Conservation (phyloP, 805 yeast species). For the Diddensiella santjacobensis region DNA sequence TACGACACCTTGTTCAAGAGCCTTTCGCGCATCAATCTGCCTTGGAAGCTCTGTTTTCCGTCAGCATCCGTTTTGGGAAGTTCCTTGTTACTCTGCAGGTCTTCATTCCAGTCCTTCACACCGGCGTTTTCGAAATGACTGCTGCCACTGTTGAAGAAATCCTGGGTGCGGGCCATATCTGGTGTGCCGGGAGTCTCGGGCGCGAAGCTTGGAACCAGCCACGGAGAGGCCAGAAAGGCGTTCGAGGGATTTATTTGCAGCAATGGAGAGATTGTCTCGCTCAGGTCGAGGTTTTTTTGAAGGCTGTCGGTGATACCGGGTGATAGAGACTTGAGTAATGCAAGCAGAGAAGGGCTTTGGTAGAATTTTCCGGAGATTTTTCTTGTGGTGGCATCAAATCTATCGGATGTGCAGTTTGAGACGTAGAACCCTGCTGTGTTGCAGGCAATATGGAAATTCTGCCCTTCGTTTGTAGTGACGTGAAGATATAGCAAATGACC, state of each 20-base stretch:
- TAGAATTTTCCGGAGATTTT: constrained; percentile 31
- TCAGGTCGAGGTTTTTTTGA: constrained; percentile 46
- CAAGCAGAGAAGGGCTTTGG: constrained; percentile 51
- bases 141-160: constrained; percentile 50
- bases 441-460: constrained; percentile 72
- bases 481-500: constrained; percentile 82
- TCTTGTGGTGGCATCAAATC: constrained; percentile 63
- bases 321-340: constrained; percentile 61
- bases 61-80: constrained; percentile 42
- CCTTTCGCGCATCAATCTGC: constrained; percentile 72
- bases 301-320: constrained; percentile 56
- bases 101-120: constrained; percentile 84
- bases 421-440: constrained; percentile 76
- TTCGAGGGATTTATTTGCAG: constrained; percentile 49
- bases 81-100: constrained; percentile 77
- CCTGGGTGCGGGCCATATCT: constrained; percentile 61
- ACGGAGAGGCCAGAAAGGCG: constrained; percentile 63
- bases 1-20: constrained; percentile 63
- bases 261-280: constrained; percentile 28
- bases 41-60: constrained; percentile 47
- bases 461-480: constrained; percentile 76
- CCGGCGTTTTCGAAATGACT: constrained; percentile 47
- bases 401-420: constrained; percentile 60
- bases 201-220: constrained; percentile 45
- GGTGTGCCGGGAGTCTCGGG: constrained; percentile 38